Percentiles rank a stretch among this genome's conserved stretches.
These are phyloP conservation scores for Pistacia vera DNA, from an alignment of 345 rosid genomes.

Conservation along the genomic window DNA sequence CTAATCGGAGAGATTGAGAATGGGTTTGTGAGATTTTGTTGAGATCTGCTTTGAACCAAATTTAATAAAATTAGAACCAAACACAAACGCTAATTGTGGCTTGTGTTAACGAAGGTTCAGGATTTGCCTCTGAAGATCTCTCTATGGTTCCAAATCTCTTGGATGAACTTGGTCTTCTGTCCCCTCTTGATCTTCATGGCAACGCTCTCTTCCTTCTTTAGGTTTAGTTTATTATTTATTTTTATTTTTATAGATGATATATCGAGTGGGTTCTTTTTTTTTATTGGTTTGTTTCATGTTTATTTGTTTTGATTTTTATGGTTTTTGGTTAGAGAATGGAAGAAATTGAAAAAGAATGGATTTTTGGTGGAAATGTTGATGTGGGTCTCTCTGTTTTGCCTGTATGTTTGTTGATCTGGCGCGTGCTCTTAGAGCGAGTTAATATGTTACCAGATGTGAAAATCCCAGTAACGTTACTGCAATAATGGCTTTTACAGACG, in stretches of 20 bases:
- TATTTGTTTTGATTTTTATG: neutral
- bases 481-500: neutral
- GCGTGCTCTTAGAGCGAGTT: neutral
- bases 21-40: conserved; percentile 56
- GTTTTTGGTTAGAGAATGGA: neutral
- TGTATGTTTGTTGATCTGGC: neutral
- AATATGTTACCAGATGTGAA: neutral
- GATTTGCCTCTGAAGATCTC: conserved; percentile 65
- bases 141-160: conserved; percentile 70
- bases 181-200: conserved; percentile 67
- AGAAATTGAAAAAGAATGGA: neutral
- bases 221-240: conserved; percentile 26
- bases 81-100: conserved; percentile 46
- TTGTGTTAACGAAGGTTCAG: conserved; percentile 57
- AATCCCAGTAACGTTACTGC: neutral
- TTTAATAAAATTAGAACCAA: conserved; percentile 56
- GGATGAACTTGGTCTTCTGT: conserved; percentile 61
- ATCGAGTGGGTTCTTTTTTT: neutral
- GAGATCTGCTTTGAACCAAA: conserved; percentile 58
- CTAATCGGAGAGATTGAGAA: conserved; percentile 9
- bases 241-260: neutral
- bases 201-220: conserved; percentile 64
- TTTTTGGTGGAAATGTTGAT: neutral
- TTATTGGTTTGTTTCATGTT: conserved; percentile 7
- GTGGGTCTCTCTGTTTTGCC: neutral